Percentiles rank a stretch among this genome's conserved stretches.
Conservation (phyloP, 345 rosid species). For the Eutrema yunnanense region DNA sequence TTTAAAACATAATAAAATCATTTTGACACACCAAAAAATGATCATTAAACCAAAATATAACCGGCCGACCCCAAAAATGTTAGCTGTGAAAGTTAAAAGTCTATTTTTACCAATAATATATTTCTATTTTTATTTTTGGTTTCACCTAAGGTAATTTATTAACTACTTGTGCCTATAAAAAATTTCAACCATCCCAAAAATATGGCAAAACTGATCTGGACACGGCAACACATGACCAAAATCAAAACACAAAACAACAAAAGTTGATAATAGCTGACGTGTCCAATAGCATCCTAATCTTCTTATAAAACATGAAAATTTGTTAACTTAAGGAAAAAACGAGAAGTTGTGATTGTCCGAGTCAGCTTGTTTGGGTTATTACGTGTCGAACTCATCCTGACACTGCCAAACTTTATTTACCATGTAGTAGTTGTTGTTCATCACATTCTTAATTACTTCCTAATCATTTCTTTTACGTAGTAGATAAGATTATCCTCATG, state of each 20-base stretch:
- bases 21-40: too few relatives aligned
- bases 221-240: conserved; percentile 18
- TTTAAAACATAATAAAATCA: too few relatives aligned
- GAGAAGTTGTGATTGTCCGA: conserved; percentile 17
- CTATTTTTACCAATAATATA: too few relatives aligned
- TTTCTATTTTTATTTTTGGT: too few relatives aligned
- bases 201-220: neutral
- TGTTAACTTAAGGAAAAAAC: neutral
- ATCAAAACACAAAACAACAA: neutral
- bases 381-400: conserved; percentile 30
- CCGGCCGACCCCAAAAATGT: too few relatives aligned
- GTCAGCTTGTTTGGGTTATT: conserved; percentile 22
- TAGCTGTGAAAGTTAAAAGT: too few relatives aligned
- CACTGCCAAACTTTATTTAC: neutral
- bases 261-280: conserved; percentile 8
- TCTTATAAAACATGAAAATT: neutral
- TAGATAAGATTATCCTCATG: neutral
- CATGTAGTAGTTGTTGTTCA: neutral
- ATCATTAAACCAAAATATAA: too few relatives aligned
- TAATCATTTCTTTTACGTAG: neutral
- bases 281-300: neutral
- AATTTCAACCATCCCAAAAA: neutral
- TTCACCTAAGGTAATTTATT: too few relatives aligned
- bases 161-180: neutral
- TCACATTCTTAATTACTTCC: neutral